A percentile compares a stretch with the other conserved stretches of the same genome.
Conservation (phyloP, 345 rosid species). For the Rhodomyrtus tomentosa region DNA sequence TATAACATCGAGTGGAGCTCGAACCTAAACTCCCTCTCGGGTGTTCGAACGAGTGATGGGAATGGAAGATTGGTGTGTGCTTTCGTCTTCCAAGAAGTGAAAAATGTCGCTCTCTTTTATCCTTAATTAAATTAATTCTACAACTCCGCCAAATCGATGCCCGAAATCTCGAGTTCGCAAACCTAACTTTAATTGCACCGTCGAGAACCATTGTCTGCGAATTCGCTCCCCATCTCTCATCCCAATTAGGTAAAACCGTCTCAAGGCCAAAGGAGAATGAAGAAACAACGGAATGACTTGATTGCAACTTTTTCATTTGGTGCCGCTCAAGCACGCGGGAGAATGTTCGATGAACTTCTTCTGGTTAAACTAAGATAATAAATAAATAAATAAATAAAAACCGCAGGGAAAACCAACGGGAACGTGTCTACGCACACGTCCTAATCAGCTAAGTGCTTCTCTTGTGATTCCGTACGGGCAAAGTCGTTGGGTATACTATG, state of each 20-base stretch:
- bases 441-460: not conserved
- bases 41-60: not conserved
- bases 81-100: not conserved
- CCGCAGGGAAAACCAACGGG: not conserved
- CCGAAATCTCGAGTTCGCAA: not conserved
- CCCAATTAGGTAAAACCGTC: not conserved
- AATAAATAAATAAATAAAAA: too few relatives aligned
- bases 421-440: not conserved
- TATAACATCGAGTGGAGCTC: not conserved
- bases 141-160: not conserved
- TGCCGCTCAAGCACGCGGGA: not conserved
- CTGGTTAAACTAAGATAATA: not conserved
- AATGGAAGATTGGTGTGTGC: not conserved
- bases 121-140: not conserved
- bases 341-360: not conserved
- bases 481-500: not conserved
- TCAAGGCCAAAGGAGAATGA: not conserved
- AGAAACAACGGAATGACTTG: not conserved
- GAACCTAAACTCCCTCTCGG: not conserved
- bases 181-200: not conserved
- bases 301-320: not conserved
- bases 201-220: not conserved
- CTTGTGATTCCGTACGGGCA: not conserved
- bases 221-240: not conserved
- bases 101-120: not conserved